These are phyloP conservation scores for Pythium phragmitis DNA, from an alignment of 352 stramenopile genomes.

Conservation along the genomic window DNA sequence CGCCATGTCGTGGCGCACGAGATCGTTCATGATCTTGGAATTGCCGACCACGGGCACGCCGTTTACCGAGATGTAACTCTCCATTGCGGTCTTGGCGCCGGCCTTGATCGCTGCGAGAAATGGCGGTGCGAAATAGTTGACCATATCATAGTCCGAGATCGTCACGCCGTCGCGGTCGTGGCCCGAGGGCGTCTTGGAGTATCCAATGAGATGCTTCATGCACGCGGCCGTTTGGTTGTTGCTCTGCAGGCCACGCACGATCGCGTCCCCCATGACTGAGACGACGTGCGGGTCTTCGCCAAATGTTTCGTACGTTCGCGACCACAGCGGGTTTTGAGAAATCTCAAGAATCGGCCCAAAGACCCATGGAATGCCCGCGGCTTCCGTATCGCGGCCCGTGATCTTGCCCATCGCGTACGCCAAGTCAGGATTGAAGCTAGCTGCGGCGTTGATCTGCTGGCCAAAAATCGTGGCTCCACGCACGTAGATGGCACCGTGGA, in stretches of 20 bases:
- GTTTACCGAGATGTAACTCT: conserved; percentile 93
- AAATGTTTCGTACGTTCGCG: conserved; percentile 93
- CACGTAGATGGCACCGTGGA: conserved; percentile 91
- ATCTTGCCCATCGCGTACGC: conserved; percentile 67
- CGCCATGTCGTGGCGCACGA: conserved; percentile 53
- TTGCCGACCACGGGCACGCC: conserved; percentile 91
- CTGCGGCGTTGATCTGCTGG: conserved; percentile 87
- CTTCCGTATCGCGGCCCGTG: conserved; percentile 81
- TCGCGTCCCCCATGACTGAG: conserved; percentile 70
- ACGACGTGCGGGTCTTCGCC: conserved; percentile 89
- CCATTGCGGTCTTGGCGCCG: conserved; percentile 89
- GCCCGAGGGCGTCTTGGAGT: conserved; percentile 78
- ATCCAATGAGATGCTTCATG: conserved; percentile 91
- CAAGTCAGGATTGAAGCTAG: conserved; percentile 86
- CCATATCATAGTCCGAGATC: conserved; percentile 69
- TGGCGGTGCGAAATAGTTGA: conserved; percentile 84
- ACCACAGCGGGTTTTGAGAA: conserved; percentile 86
- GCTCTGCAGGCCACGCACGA: conserved; percentile 83
- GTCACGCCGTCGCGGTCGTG: conserved; percentile 82
- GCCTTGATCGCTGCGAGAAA: conserved; percentile 85
- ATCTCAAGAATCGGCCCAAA: conserved; percentile 90
- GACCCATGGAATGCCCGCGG: conserved; percentile 88
- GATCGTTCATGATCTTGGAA: conserved; percentile 41
- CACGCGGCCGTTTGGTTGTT: conserved; percentile 67
- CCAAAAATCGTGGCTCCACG: conserved; percentile 77